A percentile compares a stretch with the other conserved stretches of the same genome.
Evolutionary conservation across 148 eudicot species (phyloP).

Genomic region (Spergularia marina): DNA sequence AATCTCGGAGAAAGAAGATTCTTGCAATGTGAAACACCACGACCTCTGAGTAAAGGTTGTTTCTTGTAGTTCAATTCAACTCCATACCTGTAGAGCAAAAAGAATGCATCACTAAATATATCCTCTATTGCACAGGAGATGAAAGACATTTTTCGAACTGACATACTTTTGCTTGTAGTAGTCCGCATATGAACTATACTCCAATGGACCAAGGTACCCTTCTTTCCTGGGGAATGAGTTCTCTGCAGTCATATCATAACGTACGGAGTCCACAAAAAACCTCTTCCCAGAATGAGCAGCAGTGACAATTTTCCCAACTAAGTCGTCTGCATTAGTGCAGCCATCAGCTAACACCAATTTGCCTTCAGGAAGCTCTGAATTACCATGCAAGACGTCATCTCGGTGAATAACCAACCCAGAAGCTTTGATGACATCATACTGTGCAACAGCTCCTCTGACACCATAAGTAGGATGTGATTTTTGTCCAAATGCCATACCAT

Average conservation of each 20-base stretch:
- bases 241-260: conserved; percentile 92
- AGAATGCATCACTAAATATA: conserved; percentile 43
- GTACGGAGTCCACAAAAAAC: conserved; percentile 88
- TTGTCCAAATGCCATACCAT: conserved; percentile 91
- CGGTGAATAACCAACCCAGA: conserved; percentile 81
- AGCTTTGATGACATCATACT: conserved; percentile 88
- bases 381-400: conserved; percentile 24
- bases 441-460: conserved; percentile 94
- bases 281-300: conserved; percentile 99
- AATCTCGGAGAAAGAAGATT: conserved; percentile 97
- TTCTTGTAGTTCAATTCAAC: conserved; percentile 77
- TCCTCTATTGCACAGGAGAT: conserved; percentile 36
- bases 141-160: conserved; percentile 29
- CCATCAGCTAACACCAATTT: conserved; percentile 85
- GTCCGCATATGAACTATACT: conserved; percentile 94
- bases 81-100: conserved; percentile 65
- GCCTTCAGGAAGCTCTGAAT: conserved; percentile 40
- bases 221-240: conserved; percentile 97
- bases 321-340: conserved; percentile 51
- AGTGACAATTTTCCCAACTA: conserved; percentile 86
- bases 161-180: conserved; percentile 92
- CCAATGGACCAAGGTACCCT: conserved; percentile 96
- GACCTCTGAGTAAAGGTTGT: conserved; percentile 90
- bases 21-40: conserved; percentile 99
- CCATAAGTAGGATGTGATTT: conserved; percentile 96